Base-by-base conservation (phyloP, 257 asterid genomes). In the Nicotiana undulata region DNA sequence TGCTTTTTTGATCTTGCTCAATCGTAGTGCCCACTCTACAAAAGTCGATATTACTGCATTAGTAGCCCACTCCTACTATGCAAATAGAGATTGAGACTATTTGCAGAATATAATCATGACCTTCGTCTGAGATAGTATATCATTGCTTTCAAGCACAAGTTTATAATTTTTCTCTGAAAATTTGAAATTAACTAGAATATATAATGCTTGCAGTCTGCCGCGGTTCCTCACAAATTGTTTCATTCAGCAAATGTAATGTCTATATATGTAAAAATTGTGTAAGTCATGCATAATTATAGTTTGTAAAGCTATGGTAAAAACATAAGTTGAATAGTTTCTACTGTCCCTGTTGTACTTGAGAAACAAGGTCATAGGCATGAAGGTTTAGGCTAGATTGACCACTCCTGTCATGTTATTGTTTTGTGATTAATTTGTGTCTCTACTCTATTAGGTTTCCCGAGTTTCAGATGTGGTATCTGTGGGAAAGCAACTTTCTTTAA, bases 401-500 rank as follows among this genome's bases (percentile, higher is more conserved):
- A 72, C 7, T 59, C 5, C 5, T 51, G 37, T 77, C 80, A 80
- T 80, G 66, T 70, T 67, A 75, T 74, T 46, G 82, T 82, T 80
- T 72, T 11, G 13, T 24, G 82, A 70, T 46, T 78, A 22, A 37
- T 56, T 31, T 68, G 37, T 60, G 63, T 82, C 77, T 80, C 56
- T 81, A 79, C 79, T 84, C 84, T 80, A 63, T 82, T 86, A 94
- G 99, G 99, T 96, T 60, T 60, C 89, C 75, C 89, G 89, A 75
- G 91, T 96, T 81, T 89, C 98, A 52, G 99, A 96, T 81, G 92
- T 91, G 80, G 81, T 94, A 77, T 89, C 97, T 58, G 77, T 92
- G 53, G 97, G 98, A 79, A 93, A 96, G 92, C 90, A 84, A 82
- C 86, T 96, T 76, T 88, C 86, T 24, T 53, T 92, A 70, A 96